Base-by-base conservation (phyloP, 805 yeast genomes). In the Ogataea haglerorum region DNA sequence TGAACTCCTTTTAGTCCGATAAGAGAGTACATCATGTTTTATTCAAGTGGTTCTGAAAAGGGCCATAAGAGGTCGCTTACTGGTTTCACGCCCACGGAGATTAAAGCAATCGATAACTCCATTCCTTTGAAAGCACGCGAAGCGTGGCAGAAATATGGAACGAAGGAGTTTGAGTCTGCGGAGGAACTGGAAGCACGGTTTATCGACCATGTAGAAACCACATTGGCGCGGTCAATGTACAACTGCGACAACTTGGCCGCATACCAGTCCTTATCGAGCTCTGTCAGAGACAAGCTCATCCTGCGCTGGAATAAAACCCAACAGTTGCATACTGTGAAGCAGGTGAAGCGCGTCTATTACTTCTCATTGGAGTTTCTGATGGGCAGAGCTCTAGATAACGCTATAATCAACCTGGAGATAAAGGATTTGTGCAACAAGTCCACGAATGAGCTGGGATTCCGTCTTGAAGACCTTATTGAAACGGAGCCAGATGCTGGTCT, bases 301-400 rank as follows among this genome's bases (percentile, higher is more conserved):
- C 72, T 87, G 34, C 87, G 86, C 54, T 89, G 96, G 97, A 89
- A 90, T 61, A 80, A 82, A 63, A 89, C 97, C 28, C 96, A 89
- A 66, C 96, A 89, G 65, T 73, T 78, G 56, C 93, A 86, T 64
- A 88, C 96, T 12, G 64, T 82, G 34, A 80, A 77, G 54, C 95
- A 85, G 57, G 85, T 84, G 35, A 89, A 89, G 67, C 72, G 97
- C 48, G 82, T 89, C 30, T 89, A 89, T 65, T 89, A 89, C 60
- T 63, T 89, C 46, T 85, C 95, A 3, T 70, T 89, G 52, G 97
- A 89, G 66, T 89, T 87, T 60, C 69, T 89, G 48, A 87, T 89
- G 95, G 97, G 97, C 32, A 77, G 96, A 56, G 96, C 96, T 34
- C 72, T 89, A 73, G 97, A 90, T 64, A 90, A 90, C 61, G 96